These are phyloP conservation scores for Gossypium trilobum DNA, from an alignment of 441 rosid species.

Conservation along the genomic window DNA sequence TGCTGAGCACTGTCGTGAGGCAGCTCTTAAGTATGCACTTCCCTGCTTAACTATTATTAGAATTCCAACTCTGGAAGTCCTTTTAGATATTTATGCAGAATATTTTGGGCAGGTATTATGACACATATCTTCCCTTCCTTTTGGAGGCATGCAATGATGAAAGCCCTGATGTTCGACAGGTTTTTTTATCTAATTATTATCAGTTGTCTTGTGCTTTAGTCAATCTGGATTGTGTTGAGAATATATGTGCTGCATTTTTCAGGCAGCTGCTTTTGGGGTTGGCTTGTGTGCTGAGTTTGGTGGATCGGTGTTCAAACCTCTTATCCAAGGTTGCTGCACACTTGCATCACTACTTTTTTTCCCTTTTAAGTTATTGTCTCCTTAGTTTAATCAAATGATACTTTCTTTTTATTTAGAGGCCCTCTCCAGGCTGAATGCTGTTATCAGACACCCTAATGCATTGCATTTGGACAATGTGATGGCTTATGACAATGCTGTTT, in stretches of 20 bases:
- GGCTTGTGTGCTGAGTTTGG: constrained; percentile 63
- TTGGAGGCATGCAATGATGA: constrained; percentile 53
- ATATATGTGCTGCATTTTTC: constrained; percentile 11
- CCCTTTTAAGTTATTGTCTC: constrained; percentile 5
- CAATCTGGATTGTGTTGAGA: not conserved
- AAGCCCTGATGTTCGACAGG: constrained; percentile 55
- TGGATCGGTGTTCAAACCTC: constrained; percentile 41
- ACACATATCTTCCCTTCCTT: constrained; percentile 49
- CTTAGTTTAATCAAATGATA: not conserved
- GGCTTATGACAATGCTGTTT: constrained; percentile 63
- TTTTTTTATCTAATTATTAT: constrained; percentile 13
- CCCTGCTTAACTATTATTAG: not conserved
- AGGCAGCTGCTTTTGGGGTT: constrained; percentile 60
- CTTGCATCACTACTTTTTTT: not conserved
- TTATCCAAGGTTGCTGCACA: constrained; percentile 38
- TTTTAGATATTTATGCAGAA: not conserved
- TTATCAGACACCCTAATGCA: constrained; percentile 40
- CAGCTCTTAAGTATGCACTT: constrained; percentile 40
- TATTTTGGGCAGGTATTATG: constrained; percentile 38
- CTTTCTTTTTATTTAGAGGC: constrained; percentile 31
- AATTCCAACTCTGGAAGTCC: not conserved
- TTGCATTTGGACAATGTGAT: constrained; percentile 35
- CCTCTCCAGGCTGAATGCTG: constrained; percentile 40
- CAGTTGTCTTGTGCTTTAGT: constrained; percentile 7
- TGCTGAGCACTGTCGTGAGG: constrained; percentile 50